Base-by-base conservation (phyloP, 2,329 filamentous ascomycete species). In the Penicillium hesseltinei region DNA sequence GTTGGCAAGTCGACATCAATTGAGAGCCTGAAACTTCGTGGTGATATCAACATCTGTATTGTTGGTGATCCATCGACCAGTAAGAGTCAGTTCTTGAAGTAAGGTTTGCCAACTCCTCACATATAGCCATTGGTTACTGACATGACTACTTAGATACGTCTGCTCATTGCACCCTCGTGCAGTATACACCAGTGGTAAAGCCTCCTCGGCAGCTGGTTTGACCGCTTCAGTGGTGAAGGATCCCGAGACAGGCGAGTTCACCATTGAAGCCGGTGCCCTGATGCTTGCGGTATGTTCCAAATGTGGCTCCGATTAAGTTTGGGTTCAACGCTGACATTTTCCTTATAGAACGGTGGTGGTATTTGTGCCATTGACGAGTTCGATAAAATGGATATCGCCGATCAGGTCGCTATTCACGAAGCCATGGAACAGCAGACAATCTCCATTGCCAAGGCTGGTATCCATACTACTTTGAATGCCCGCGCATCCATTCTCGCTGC, bases 391-490 rank as follows among this genome's bases (percentile, higher is more conserved):
- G 94, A 99, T 69, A 90, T 99, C 61, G 87, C 81, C 51, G 94
- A 99, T 73, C 94, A 99, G 78, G 94, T 99, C 54, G 94, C 94
- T 64, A 99, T 99, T 70, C 94, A 99, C 83, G 94, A 99, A 85
- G 94, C 94, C 58, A 99, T 99, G 94, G 94, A 99, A 84, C 94
- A 99, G 80, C 94, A 99, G 77, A 99, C 94, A 5, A 99, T 99
- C 64, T 97, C 92, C 9, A 99, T 99, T 69, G 93, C 94, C 59
- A 99, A 99, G 78, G 94, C 94, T 5, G 94, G 94, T 69, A 99
- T 99, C 58, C 94, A 99, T 74, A 95, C 94, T 4, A 99, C 94
- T 0, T 84, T 99, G 45, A 99, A 99, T 71, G 94, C 94, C 2
- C 87, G 94, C 54, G 97, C 94, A 0, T 94, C 89, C 46, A 97